Evolutionary conservation across 1,139 yeast genomes (phyloP), one percentile per base, ranked within the genome.

Genomic region (Debaryomyces psychrophilus): DNA sequence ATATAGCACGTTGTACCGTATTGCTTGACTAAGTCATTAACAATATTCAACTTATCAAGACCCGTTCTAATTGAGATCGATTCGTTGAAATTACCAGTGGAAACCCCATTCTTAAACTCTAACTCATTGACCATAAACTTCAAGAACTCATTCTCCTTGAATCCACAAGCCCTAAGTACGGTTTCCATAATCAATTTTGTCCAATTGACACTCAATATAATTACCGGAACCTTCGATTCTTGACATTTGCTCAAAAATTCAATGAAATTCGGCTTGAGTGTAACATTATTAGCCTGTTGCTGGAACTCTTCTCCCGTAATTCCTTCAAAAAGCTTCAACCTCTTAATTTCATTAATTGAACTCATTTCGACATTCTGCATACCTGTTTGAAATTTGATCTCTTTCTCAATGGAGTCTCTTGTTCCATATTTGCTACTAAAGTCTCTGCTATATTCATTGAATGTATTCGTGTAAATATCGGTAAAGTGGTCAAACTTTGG

Each of bases 141-240:
- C 14, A 68, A 50, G n/a, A 57, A 45, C 2, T 54, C 49, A 8
- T 55, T 55, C 2, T 58, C 55, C 2, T 44, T 42, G 35, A 69
- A 55, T 0, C 81, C 81, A 35, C 67, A 53, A 5, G 40, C 45
- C 5, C 46, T 37, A 35, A 84, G 64, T 4, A 70, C 72, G 41
- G 67, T 67, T 22, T 64, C 57, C 46, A 86, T 84, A 31, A 84
- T 62, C 8, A 64, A 39, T 2, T 74, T 69, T 8, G 86, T 76
- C 92, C 92, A 86, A 60, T 85, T 85, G 42, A 84, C 79, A 55
- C 89, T 83, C 23, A 85, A 56, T 1, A 86, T 69, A 8, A 68
- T 63, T 2, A 83, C 62, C 0, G 80, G 79, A 5, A 75, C 57
- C 0, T 58, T 46, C 3, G 48, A 38, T 1, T 37, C 41, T 8